These are phyloP conservation scores for Coemansia erecta DNA, from an alignment of 192 early-diverging fungal species.

Conservation along the genomic window DNA sequence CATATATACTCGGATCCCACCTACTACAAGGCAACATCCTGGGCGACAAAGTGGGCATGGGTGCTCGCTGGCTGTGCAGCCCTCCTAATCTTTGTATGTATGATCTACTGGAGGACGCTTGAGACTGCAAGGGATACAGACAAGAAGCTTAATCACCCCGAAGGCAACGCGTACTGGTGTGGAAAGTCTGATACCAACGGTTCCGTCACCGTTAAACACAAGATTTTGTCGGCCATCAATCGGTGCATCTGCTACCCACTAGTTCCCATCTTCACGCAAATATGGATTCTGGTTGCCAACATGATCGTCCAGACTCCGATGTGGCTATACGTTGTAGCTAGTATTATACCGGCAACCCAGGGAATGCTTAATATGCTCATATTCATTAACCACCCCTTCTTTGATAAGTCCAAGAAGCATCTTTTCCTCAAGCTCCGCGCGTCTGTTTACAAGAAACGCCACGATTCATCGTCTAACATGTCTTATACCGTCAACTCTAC, in stretches of 20 bases:
- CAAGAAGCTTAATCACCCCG: too few relatives aligned
- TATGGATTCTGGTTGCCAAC: constrained; percentile 39
- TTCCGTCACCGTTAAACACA: not conserved
- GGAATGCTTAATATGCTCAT: constrained; percentile 41
- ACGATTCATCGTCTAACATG: not conserved
- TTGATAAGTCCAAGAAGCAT: constrained; percentile 10
- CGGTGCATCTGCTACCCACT: constrained; percentile 17
- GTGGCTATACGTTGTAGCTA: constrained; percentile 50
- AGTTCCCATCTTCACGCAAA: constrained; percentile 37
- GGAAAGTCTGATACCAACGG: too few relatives aligned
- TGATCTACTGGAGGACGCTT: constrained; percentile 5
- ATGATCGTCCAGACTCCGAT: constrained; percentile 27
- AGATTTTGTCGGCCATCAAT: constrained; percentile 15
- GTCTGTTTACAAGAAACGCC: not conserved
- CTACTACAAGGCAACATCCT: constrained; percentile 29
- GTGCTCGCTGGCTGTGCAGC: constrained; percentile 19
- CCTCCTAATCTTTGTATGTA: constrained; percentile 6
- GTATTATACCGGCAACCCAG: constrained; percentile 38
- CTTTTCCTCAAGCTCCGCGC: not conserved
- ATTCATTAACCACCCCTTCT: constrained; percentile 22
- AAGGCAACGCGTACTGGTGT: too few relatives aligned
- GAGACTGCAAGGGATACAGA: not conserved
- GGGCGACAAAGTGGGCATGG: constrained; percentile 50
- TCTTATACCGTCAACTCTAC: not conserved
- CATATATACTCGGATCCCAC: constrained; percentile 20